These are phyloP conservation scores for Przewalskia tangutica DNA, from an alignment of 257 asterid species.

Conservation along the genomic window DNA sequence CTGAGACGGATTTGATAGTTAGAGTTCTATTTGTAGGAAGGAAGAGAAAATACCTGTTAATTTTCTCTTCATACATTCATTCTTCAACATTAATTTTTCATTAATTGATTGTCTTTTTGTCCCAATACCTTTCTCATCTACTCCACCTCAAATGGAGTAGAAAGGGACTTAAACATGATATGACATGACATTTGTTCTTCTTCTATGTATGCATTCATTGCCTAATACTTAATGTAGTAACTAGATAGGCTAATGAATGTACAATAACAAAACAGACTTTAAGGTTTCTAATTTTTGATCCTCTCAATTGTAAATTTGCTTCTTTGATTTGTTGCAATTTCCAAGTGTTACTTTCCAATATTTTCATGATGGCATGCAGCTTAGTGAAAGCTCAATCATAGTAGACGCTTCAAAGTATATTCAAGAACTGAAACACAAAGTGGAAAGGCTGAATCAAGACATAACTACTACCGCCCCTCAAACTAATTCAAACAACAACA, in stretches of 20 bases:
- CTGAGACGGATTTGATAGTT: too few species aligned
- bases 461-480: slow-evolving; percentile 25
- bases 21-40: too few species aligned
- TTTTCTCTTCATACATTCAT: background rate
- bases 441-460: slow-evolving; percentile 54
- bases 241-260: background rate
- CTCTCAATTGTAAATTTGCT: background rate
- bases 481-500: slow-evolving; percentile 22
- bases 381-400: slow-evolving; percentile 59
- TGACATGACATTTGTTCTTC: background rate
- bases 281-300: background rate
- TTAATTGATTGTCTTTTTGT: background rate
- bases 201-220: background rate
- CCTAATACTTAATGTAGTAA: background rate
- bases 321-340: background rate
- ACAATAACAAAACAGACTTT: background rate
- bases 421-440: slow-evolving; percentile 63
- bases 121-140: background rate
- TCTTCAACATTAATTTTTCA: background rate
- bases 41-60: background rate
- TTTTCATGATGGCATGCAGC: slow-evolving; percentile 26
- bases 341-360: background rate
- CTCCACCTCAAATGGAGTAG: background rate
- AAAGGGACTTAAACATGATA: background rate
- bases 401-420: slow-evolving; percentile 71